Evolutionary conservation across 192 early-diverging fungal genomes (phyloP).

Genomic region (Backusella circina): DNA sequence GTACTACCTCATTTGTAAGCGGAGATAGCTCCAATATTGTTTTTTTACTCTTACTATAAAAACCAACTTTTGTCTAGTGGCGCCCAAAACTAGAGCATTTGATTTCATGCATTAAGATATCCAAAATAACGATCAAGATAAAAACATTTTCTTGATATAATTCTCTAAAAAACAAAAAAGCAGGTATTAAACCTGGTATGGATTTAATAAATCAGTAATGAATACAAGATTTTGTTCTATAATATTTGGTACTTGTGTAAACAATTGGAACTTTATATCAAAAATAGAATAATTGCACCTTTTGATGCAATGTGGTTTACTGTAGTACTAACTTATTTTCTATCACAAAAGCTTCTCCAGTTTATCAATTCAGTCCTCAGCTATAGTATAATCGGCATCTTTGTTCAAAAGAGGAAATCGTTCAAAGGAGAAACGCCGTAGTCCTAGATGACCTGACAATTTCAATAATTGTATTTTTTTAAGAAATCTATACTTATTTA

Average conservation of each 20-base stretch:
- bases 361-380: background rate
- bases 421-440: background rate
- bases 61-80: background rate
- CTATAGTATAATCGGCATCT: background rate
- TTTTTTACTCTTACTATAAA: background rate
- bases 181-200: background rate
- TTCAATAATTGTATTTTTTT: background rate
- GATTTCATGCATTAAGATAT: background rate
- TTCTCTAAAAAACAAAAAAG: background rate
- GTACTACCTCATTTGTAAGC: background rate
- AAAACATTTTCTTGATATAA: background rate
- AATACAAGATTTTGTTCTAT: background rate
- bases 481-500: background rate
- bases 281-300: constrained; percentile 3
- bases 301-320: background rate
- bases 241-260: background rate
- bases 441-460: background rate
- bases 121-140: background rate
- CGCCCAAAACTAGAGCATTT: background rate
- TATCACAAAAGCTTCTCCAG: background rate
- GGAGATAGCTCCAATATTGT: background rate
- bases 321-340: background rate
- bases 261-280: background rate
- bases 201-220: background rate
- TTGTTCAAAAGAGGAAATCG: constrained; percentile 5